phyloP scores from a whole-genome alignment of 345 rosid species.

The Carallia brachiata region DNA sequence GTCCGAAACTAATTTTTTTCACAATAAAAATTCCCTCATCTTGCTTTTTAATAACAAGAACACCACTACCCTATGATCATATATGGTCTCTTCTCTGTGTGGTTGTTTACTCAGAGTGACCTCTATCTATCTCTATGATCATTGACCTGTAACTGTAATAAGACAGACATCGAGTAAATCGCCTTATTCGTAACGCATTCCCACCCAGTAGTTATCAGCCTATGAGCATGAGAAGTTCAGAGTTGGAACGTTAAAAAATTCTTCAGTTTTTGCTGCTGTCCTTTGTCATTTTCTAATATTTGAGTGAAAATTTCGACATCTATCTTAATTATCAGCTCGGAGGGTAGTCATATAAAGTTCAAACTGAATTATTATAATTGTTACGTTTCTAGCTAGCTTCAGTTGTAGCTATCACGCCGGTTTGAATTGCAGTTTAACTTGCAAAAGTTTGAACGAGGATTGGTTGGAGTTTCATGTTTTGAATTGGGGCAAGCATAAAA shows the following conservation, averaged over 20 bases:
- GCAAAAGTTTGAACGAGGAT: background rate
- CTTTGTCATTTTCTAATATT: conserved; percentile 21
- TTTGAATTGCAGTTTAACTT: background rate
- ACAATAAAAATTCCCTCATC: too few relatives aligned
- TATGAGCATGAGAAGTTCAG: background rate
- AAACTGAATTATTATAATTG: too few relatives aligned
- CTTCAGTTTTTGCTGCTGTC: background rate
- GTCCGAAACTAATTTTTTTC: too few relatives aligned
- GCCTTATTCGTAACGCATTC: background rate
- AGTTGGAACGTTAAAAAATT: background rate
- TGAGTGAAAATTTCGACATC: too few relatives aligned
- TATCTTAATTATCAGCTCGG: too few relatives aligned
- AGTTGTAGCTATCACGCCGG: background rate
- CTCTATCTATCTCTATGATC: background rate
- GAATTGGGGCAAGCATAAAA: background rate
- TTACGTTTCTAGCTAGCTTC: too few relatives aligned
- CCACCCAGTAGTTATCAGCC: background rate
- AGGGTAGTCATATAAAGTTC: too few relatives aligned
- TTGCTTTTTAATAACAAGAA: too few relatives aligned
- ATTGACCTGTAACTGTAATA: background rate
- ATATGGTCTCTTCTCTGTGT: too few relatives aligned
- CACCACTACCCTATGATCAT: too few relatives aligned
- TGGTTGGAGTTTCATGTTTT: background rate
- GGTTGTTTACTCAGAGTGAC: too few relatives aligned
- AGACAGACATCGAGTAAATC: background rate